phyloP scores from a whole-genome alignment of 2,329 filamentous ascomycete species.

The Aspergillus arachidicola region DNA sequence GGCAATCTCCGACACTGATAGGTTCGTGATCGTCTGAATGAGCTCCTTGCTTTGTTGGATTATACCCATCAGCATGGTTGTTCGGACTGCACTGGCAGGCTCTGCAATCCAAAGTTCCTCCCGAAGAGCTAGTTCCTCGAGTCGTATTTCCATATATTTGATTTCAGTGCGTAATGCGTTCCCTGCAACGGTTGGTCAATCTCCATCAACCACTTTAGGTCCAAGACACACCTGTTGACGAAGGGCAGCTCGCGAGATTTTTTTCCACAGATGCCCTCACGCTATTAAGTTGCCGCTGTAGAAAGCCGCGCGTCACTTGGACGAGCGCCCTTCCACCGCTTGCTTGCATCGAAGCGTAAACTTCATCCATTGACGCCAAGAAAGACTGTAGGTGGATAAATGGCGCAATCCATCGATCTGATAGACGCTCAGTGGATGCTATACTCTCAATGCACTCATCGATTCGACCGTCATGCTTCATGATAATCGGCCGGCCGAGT shows the following conservation, averaged over 20 bases:
- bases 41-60: not conserved
- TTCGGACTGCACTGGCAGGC: not conserved
- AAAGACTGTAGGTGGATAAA: not conserved
- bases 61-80: not conserved
- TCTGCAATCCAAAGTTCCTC: not conserved
- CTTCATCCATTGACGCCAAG: not conserved
- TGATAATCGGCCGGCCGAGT: not conserved
- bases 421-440: not conserved
- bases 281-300: not conserved
- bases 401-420: not conserved
- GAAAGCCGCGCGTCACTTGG: not conserved
- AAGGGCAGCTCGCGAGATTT: not conserved
- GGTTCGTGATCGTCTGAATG: not conserved
- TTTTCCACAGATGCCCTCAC: not conserved
- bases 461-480: not conserved
- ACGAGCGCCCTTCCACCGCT: not conserved
- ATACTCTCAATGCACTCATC: not conserved
- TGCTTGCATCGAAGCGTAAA: not conserved
- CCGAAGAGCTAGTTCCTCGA: not conserved
- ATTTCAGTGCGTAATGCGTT: not conserved
- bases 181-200: not conserved
- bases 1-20: not conserved
- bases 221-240: not conserved
- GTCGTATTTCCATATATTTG: not conserved
- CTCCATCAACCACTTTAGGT: not conserved